Evolutionary conservation across 2,329 filamentous ascomycete species (phyloP), one percentile per base, ranked within the genome.

Genomic region (Xylaria hypoxylon): DNA sequence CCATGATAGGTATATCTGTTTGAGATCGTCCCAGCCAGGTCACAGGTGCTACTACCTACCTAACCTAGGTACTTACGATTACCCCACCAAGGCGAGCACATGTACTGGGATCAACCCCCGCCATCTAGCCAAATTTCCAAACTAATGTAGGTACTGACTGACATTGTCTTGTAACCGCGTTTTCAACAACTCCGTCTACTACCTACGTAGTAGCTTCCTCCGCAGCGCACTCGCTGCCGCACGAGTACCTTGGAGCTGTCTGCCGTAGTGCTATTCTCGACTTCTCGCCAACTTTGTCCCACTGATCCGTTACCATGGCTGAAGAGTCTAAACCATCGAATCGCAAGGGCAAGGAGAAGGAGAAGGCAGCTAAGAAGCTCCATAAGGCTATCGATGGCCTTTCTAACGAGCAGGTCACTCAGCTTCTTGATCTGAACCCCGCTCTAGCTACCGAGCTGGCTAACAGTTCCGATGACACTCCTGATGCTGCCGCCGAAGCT

Each of bases 371-470:
- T 73, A 90, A 90, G 79, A 91, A 90, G 68, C 63, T 77, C 11
- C 75, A 78, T 52, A 84, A 85, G 72, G 84, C 86, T 56, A 80
- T 89, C 64, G 80, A 82, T 35, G 82, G 81, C 53, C 81, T 90
- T 62, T 85, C 84, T 33, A 81, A 84, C 45, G 80, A 87, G 68
- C 87, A 90, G 75, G 80, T 89, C 67, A 78, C 87, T 67, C 88
- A 93, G 70, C 84, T 96, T 65, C 86, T 92, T 74, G 84, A 86
- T 60, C 88, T 93, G 73, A 89, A 94, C 77, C 90, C 90, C n/a
- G 88, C 88, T 2, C 83, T 94, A 72, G 87, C 90, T 68, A 86
- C 88, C 71, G 89, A 92, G 76, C 75, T 84, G 19, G 79, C 77
- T 42, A 78, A 74, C 68, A 75, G 76, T 33, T 78, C 80, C 71